Percentiles rank a stretch among this genome's conserved stretches.
Evolutionary conservation across 768 basidiomycete genomes (phyloP).

Genomic region (Holtermanniella nyarrowii): DNA sequence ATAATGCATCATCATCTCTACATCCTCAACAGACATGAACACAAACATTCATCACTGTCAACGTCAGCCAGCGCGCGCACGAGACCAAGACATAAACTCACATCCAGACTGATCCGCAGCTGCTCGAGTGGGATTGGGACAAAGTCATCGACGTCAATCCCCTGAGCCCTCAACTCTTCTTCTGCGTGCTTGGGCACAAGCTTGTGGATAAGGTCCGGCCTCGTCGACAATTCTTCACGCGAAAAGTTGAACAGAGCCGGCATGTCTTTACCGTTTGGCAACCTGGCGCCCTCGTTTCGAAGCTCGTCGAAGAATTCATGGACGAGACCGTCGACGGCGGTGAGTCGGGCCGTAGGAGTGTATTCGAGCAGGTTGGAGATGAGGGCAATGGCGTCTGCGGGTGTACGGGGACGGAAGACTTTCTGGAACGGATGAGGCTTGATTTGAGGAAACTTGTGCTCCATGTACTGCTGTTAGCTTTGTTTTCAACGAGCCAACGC

Average conservation of each 20-base stretch:
- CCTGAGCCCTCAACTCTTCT: conserved; percentile 72
- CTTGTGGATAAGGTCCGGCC: conserved; percentile 83
- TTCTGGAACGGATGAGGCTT: conserved; percentile 99
- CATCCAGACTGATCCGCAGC: conserved; percentile 82
- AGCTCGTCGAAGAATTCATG: conserved; percentile 92
- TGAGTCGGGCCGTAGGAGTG: conserved; percentile 86
- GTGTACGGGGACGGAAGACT: conserved; percentile 96
- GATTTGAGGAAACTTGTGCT: conserved; percentile 99
- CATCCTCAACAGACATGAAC: background rate
- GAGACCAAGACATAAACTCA: conserved; percentile 13
- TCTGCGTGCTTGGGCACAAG: conserved; percentile 86
- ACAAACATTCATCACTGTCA: background rate
- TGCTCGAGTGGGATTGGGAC: conserved; percentile 96
- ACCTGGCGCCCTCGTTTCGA: conserved; percentile 73
- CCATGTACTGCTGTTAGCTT: conserved; percentile 62
- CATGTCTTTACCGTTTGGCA: conserved; percentile 96
- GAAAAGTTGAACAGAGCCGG: conserved; percentile 92
- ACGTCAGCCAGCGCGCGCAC: background rate
- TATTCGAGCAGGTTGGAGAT: conserved; percentile 93
- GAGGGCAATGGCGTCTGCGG: conserved; percentile 89
- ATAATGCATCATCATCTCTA: conserved; percentile 1
- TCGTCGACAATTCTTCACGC: conserved; percentile 93
- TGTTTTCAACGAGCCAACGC: conserved; percentile 8
- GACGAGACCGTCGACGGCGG: conserved; percentile 49
- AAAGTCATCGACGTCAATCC: conserved; percentile 79